A percentile compares a stretch with the other conserved stretches of the same genome.
Evolutionary conservation across 257 asterid genomes (phyloP).

Genomic region (Ligustrum vulgare): DNA sequence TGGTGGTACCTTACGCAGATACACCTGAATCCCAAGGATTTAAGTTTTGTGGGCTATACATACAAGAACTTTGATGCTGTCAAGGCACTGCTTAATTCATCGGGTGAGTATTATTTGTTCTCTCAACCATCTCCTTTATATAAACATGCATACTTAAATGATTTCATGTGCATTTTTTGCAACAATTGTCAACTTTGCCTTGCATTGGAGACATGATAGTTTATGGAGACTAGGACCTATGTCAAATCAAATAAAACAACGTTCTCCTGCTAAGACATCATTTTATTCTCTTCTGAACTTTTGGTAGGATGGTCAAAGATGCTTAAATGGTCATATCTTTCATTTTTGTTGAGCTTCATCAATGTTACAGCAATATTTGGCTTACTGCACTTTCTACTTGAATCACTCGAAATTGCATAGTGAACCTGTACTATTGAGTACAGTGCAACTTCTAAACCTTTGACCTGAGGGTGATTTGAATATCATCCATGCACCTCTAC

Average conservation of each 20-base stretch:
- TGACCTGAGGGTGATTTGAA: background rate
- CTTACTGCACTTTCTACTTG: background rate
- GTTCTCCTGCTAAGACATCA: background rate
- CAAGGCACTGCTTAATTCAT: constrained; percentile 70
- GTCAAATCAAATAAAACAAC: background rate
- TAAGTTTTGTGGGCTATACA: constrained; percentile 91
- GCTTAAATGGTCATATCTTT: background rate
- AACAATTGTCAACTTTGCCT: background rate
- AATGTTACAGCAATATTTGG: background rate
- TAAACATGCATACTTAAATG: background rate
- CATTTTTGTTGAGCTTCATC: background rate
- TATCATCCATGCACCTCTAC: background rate
- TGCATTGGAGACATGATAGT: background rate
- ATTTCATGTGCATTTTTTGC: background rate
- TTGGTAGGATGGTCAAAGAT: background rate
- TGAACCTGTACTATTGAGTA: background rate
- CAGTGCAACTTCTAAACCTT: background rate
- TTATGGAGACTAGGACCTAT: background rate
- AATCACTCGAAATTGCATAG: background rate
- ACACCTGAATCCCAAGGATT: constrained; percentile 68
- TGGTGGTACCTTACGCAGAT: constrained; percentile 44
- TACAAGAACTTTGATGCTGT: constrained; percentile 90
- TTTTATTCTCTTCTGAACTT: background rate
- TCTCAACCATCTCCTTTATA: background rate
- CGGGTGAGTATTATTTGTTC: constrained; percentile 46